These are phyloP conservation scores for Paraconiothyrium sp. DNA, from an alignment of 2,329 filamentous ascomycete genomes.

Conservation along the genomic window DNA sequence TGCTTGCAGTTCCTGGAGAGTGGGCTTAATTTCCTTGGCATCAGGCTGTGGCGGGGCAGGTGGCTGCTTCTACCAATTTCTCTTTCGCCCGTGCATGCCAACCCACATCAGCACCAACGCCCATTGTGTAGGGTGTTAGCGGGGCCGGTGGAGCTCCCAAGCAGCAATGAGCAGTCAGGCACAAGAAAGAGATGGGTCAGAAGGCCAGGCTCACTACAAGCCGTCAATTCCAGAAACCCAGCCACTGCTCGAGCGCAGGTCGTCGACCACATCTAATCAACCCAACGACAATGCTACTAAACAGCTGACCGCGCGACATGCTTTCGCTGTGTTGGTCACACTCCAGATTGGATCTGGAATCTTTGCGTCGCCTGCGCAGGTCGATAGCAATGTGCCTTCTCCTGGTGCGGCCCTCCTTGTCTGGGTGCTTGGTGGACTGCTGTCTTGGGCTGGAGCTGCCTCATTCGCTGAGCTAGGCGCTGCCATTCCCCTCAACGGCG, in stretches of 20 bases:
- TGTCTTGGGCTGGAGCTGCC: slow-evolving; percentile 71
- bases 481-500: slow-evolving; percentile 70
- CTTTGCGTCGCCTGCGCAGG: slow-evolving; percentile 70
- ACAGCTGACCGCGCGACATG: slow-evolving; percentile 49
- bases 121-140: not conserved
- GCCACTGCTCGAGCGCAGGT: slow-evolving; percentile 35
- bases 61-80: slow-evolving; percentile 16
- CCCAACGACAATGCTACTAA: slow-evolving; percentile 26
- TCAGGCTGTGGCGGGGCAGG: slow-evolving; percentile 16
- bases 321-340: slow-evolving; percentile 68
- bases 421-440: slow-evolving; percentile 69
- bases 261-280: slow-evolving; percentile 25
- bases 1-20: slow-evolving; percentile 27
- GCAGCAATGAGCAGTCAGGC: slow-evolving; percentile 6
- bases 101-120: not conserved
- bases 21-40: slow-evolving; percentile 24
- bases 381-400: slow-evolving; percentile 71
- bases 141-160: not conserved
- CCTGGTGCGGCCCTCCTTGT: slow-evolving; percentile 66
- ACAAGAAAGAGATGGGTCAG: slow-evolving; percentile 31
- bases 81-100: not conserved
- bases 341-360: slow-evolving; percentile 73
- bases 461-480: slow-evolving; percentile 72
- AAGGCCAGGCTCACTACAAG: slow-evolving; percentile 14
- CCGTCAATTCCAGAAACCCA: slow-evolving; percentile 32